Evolutionary conservation across 2,329 filamentous ascomycete species (phyloP).

Genomic region (Aureobasidium namibiae): DNA sequence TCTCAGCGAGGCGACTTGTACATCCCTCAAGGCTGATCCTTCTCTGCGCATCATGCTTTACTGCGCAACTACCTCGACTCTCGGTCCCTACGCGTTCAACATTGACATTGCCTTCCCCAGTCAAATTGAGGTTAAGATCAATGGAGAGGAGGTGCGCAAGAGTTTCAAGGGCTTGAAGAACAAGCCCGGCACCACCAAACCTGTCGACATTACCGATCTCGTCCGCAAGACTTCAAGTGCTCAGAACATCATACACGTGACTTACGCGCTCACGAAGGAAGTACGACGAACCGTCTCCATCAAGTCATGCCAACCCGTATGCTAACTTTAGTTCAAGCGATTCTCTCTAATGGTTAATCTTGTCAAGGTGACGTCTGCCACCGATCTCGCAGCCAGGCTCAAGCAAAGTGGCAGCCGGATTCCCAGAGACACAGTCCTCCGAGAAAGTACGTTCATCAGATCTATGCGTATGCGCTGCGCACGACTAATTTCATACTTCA

Average conservation of each 20-base stretch:
- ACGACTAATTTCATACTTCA: conserved; percentile 29
- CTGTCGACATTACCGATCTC: conserved; percentile 77
- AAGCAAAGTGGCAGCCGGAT: conserved; percentile 58
- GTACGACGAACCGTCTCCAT: conserved; percentile 31
- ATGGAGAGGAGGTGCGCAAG: conserved; percentile 79
- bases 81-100: conserved; percentile 47
- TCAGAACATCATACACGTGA: conserved; percentile 71
- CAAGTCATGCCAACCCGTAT: conserved; percentile 25
- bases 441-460: conserved; percentile 57
- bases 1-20: conserved; percentile 45
- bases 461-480: no score
- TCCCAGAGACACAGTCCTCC: conserved; percentile 70
- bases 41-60: conserved; percentile 71
- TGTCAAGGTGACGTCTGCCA: conserved; percentile 63
- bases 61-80: conserved; percentile 51
- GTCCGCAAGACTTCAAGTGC: conserved; percentile 64
- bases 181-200: conserved; percentile 87
- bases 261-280: conserved; percentile 87
- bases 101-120: conserved; percentile 78
- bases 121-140: conserved; percentile 87
- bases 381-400: conserved; percentile 62
- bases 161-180: conserved; percentile 94
- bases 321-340: background rate
- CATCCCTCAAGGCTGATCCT: conserved; percentile 52
- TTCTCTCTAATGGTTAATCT: conserved; percentile 57